These are phyloP conservation scores for Scenedesmus sp. DNA, from an alignment of 163 green algal genomes.

Conservation along the genomic window DNA sequence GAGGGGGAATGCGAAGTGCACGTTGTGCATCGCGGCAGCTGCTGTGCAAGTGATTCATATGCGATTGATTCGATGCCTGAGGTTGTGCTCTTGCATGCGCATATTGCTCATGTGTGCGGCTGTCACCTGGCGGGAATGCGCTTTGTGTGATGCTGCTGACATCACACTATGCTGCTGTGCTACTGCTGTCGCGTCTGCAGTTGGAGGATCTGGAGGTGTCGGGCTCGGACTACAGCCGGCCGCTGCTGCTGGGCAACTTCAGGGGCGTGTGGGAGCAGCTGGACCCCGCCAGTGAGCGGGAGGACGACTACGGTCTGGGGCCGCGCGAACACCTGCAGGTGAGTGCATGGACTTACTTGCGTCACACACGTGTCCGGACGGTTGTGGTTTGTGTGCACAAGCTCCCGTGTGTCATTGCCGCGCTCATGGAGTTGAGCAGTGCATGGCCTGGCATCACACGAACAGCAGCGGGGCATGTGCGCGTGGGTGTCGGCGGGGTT, in stretches of 20 bases:
- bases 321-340: slow-evolving; percentile 84
- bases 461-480: no score
- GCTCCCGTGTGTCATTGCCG: no score
- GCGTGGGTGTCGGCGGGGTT: no score
- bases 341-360: neutral
- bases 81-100: no score
- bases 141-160: no score
- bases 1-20: neutral
- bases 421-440: no score
- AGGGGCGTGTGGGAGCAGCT: slow-evolving; percentile 90
- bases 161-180: no score
- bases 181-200: slow-evolving; percentile 8
- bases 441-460: no score
- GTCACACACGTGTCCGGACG: neutral
- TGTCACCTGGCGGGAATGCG: no score
- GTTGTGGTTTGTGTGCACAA: neutral
- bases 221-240: slow-evolving; percentile 91
- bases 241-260: slow-evolving; percentile 64
- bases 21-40: neutral
- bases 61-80: no score
- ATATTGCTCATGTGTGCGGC: no score
- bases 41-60: neutral
- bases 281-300: slow-evolving; percentile 81
- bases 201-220: slow-evolving; percentile 95
- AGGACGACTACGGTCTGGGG: slow-evolving; percentile 96